These are phyloP conservation scores for Flaveria linearis DNA, from an alignment of 129 eudicot species.

Conservation along the genomic window DNA sequence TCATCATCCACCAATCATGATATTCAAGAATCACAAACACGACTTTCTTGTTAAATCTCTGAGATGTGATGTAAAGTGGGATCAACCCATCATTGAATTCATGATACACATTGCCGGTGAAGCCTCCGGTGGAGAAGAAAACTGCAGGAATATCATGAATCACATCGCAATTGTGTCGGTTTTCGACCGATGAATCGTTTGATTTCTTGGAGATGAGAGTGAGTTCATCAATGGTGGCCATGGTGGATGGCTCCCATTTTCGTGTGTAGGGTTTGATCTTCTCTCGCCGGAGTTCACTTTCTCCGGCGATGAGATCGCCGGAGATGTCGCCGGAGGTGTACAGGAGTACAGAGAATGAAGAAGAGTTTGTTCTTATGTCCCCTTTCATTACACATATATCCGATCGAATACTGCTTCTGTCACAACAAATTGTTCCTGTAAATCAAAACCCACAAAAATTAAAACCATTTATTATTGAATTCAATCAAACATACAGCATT, in stretches of 20 bases:
- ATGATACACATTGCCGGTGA: slow-evolving; percentile 91
- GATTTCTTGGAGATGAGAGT: slow-evolving; percentile 54
- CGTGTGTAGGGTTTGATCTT: slow-evolving; percentile 88
- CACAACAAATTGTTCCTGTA: slow-evolving; percentile 94
- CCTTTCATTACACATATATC: slow-evolving; percentile 88
- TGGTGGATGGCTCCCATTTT: slow-evolving; percentile 83
- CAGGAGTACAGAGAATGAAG: slow-evolving; percentile 63
- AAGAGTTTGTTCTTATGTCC: slow-evolving; percentile 78
- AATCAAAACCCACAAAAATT: not conserved
- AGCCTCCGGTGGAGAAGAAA: slow-evolving; percentile 96
- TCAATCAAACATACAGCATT: not conserved
- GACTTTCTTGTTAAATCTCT: slow-evolving; percentile 77
- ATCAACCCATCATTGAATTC: slow-evolving; percentile 91
- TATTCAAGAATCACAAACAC: slow-evolving; percentile 91
- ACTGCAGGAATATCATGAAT: slow-evolving; percentile 80
- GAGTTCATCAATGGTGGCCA: slow-evolving; percentile 77
- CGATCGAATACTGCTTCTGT: slow-evolving; percentile 68
- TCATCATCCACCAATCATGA: slow-evolving; percentile 90
- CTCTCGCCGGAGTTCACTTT: slow-evolving; percentile 52
- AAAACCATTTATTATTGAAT: not conserved
- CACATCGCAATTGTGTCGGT: slow-evolving; percentile 61
- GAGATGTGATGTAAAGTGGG: slow-evolving; percentile 89
- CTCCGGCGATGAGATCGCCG: slow-evolving; percentile 15
- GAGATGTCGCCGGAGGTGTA: slow-evolving; percentile 47
- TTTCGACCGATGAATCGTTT: slow-evolving; percentile 13